These are phyloP conservation scores for Eragrostis curvula DNA, from an alignment of 176 grass and related monocot species.

Conservation along the genomic window DNA sequence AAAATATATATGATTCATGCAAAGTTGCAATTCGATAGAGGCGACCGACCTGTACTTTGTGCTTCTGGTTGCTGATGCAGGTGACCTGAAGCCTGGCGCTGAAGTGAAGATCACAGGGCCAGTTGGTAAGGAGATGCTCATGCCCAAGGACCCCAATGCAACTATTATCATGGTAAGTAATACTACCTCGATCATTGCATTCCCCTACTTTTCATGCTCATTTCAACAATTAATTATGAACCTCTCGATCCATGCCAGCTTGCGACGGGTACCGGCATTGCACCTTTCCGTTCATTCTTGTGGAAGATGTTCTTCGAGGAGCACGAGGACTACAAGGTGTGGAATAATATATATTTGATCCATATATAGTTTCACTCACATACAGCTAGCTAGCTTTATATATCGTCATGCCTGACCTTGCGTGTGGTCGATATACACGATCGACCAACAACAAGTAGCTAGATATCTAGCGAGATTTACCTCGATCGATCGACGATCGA, in stretches of 20 bases:
- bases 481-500: too few species aligned
- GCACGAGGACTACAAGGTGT: conserved; percentile 84
- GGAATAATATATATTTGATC: too few species aligned
- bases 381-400: too few species aligned
- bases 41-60: background rate
- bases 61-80: conserved; percentile 31
- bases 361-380: too few species aligned
- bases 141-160: conserved; percentile 97
- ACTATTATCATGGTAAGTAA: conserved; percentile 73
- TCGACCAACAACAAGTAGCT: too few species aligned
- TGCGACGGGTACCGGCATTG: conserved; percentile 85
- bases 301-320: conserved; percentile 99
- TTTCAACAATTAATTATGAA: background rate
- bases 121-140: conserved; percentile 96
- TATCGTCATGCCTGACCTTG: too few species aligned
- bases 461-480: too few species aligned
- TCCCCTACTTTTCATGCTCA: too few species aligned
- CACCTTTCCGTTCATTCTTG: conserved; percentile 83
- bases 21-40: background rate
- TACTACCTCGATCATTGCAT: too few species aligned
- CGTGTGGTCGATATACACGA: too few species aligned
- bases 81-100: conserved; percentile 71
- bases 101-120: conserved; percentile 89
- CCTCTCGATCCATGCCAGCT: conserved; percentile 46
- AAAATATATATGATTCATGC: too few species aligned